Conservation (phyloP, 805 yeast species). For the Saccharomycopsis javanensis region DNA sequence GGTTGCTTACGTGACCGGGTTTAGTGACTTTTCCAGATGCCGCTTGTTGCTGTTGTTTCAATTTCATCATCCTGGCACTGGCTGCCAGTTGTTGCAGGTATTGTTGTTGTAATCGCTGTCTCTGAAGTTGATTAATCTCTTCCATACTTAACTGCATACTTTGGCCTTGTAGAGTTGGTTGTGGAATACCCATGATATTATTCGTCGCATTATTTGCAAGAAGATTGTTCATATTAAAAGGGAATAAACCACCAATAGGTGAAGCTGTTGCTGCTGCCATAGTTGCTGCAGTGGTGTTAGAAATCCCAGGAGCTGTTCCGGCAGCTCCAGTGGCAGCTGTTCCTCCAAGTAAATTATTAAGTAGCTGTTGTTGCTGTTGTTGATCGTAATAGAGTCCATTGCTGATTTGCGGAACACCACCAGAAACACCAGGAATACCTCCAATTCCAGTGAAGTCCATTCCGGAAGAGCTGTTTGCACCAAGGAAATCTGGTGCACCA, state of each 20-base stretch:
- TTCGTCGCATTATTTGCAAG: not conserved
- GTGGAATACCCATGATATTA: not conserved
- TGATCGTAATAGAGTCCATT: constrained; percentile 1
- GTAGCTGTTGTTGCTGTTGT: constrained; percentile 7
- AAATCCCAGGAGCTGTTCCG: constrained; percentile 7
- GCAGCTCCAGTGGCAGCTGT: constrained; percentile 2
- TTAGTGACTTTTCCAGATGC: not conserved
- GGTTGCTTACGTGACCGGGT: not conserved
- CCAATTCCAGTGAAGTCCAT: not conserved
- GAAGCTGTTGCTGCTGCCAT: constrained; percentile 9
- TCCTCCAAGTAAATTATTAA: not conserved
- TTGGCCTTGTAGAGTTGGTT: not conserved
- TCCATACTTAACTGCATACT: not conserved
- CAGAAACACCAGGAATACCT: not conserved
- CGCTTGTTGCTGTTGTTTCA: constrained; percentile 6
- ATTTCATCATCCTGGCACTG: constrained; percentile 4
- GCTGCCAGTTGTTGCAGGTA: not conserved
- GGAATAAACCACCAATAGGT: not conserved
- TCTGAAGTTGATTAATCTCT: constrained; percentile 3
- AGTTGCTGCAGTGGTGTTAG: constrained; percentile 20
- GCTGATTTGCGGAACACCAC: not conserved
- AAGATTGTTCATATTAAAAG: not conserved
- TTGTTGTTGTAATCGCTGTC: constrained; percentile 4
- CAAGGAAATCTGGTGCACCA: not conserved
- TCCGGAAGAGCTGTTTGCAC: not conserved